These are phyloP conservation scores for Fusarium chuoi DNA, from an alignment of 2,329 filamentous ascomycete species.

Conservation along the genomic window DNA sequence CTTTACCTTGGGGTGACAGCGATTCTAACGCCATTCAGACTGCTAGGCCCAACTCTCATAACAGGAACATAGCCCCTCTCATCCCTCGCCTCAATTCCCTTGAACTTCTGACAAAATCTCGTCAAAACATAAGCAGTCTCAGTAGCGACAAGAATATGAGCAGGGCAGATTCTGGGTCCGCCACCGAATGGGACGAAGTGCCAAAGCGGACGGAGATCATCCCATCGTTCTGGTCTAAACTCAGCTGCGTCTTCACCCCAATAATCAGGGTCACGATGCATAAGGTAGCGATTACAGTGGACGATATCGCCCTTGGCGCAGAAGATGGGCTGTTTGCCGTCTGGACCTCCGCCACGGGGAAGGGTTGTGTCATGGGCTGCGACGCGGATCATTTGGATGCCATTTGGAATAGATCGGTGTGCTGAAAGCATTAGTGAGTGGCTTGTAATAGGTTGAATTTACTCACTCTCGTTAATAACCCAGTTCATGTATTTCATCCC, in stretches of 20 bases:
- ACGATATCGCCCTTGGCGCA: conserved; percentile 1
- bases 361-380: neutral
- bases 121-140: neutral
- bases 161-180: neutral
- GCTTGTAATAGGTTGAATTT: accelerated
- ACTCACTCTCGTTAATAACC: neutral
- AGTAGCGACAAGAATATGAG: neutral
- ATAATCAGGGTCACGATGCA: neutral
- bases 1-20: neutral
- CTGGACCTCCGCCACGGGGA: neutral
- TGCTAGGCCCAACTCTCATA: conserved; percentile 3
- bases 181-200: neutral
- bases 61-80: neutral
- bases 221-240: neutral
- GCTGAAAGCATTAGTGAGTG: neutral
- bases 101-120: neutral
- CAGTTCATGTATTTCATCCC: neutral
- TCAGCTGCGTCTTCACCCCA: neutral
- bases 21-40: neutral
- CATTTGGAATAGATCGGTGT: neutral
- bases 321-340: neutral
- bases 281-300: neutral
- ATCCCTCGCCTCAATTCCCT: neutral
- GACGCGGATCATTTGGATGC: neutral
- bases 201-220: neutral